Conservation (phyloP, 129 eudicot genomes). For the Centrapalus pauciflorus region DNA sequence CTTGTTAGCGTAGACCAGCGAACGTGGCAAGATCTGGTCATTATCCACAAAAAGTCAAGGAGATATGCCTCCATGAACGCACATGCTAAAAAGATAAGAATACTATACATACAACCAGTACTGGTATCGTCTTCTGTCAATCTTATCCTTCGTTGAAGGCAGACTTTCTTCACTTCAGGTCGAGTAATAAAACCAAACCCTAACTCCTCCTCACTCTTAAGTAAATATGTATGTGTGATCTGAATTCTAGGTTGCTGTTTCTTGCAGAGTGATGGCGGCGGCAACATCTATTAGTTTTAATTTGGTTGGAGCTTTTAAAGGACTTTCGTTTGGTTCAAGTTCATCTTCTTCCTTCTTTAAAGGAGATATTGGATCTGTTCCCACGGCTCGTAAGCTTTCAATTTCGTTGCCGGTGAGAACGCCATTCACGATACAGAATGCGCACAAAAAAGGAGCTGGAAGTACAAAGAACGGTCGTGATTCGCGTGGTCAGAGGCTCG, state of each 20-base stretch:
- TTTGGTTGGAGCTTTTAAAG: conserved; percentile 67
- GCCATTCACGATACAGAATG: conserved; percentile 69
- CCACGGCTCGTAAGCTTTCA: conserved; percentile 27
- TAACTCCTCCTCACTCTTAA: too few species aligned
- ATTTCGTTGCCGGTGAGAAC: conserved; percentile 38
- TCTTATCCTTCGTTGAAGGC: conserved; percentile 20
- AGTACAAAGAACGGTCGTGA: conserved; percentile 98
- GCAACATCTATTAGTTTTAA: conserved; percentile 58
- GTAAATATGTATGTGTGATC: neutral
- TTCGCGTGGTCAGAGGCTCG: conserved; percentile 79
- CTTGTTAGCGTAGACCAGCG: conserved; percentile 3
- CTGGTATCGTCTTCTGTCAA: neutral
- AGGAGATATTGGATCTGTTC: conserved; percentile 57
- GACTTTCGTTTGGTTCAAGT: conserved; percentile 63
- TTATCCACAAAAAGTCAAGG: conserved; percentile 4
- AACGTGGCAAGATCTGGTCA: conserved; percentile 27
- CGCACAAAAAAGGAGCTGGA: conserved; percentile 99
- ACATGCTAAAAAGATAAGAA: conserved; percentile 19
- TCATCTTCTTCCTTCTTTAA: conserved; percentile 58
- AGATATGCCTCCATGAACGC: conserved; percentile 14
- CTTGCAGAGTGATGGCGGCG: conserved; percentile 50
- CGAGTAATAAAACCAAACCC: conserved; percentile 36
- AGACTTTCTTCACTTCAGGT: conserved; percentile 20
- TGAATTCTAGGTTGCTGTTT: neutral
- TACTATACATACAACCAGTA: neutral